Percentiles rank a stretch among this genome's conserved stretches.
These are phyloP conservation scores for Patellaria atrata DNA, from an alignment of 495 filamentous ascomycete species.

Conservation along the genomic window DNA sequence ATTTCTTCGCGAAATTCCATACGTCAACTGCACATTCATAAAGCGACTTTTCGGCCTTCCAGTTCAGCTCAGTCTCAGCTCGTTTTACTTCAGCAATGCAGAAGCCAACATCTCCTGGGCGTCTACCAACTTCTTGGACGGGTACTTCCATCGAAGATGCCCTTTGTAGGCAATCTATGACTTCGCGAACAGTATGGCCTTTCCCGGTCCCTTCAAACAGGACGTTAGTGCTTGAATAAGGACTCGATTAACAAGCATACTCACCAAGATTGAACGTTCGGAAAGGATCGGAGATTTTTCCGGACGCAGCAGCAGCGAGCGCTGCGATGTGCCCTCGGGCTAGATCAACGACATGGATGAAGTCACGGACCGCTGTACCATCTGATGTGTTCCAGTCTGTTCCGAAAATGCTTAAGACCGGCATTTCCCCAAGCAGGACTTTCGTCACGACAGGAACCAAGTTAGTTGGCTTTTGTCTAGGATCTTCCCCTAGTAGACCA, in stretches of 20 bases:
- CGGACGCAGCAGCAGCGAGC: slow-evolving; percentile 18
- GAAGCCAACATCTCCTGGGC: slow-evolving; percentile 25
- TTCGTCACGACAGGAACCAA: slow-evolving; percentile 47
- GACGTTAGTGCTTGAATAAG: too few species aligned
- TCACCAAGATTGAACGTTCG: slow-evolving; percentile 26
- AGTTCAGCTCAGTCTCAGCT: slow-evolving; percentile 22
- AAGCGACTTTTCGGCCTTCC: slow-evolving; percentile 21
- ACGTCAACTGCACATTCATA: slow-evolving; percentile 20
- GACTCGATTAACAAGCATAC: slow-evolving; percentile 1
- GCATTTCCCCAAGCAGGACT: slow-evolving; percentile 41
- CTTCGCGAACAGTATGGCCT: slow-evolving; percentile 25
- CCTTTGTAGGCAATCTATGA: slow-evolving; percentile 20
- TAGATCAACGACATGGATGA: slow-evolving; percentile 51
- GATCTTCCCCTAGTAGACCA: slow-evolving; percentile 50
- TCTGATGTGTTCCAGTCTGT: slow-evolving; percentile 44
- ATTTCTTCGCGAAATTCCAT: slow-evolving; percentile 23
- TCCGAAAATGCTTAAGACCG: slow-evolving; percentile 44
- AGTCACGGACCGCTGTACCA: slow-evolving; percentile 37
- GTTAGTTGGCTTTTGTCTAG: slow-evolving; percentile 46
- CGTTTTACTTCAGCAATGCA: slow-evolving; percentile 23
- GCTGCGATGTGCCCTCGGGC: slow-evolving; percentile 51
- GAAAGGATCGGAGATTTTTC: slow-evolving; percentile 17
- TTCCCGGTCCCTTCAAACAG: slow-evolving; percentile 25
- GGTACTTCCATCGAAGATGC: slow-evolving; percentile 18
- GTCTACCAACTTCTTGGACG: slow-evolving; percentile 15